Evolutionary conservation across 129 eudicot species (phyloP).

Genomic region (Centella asiatica): DNA sequence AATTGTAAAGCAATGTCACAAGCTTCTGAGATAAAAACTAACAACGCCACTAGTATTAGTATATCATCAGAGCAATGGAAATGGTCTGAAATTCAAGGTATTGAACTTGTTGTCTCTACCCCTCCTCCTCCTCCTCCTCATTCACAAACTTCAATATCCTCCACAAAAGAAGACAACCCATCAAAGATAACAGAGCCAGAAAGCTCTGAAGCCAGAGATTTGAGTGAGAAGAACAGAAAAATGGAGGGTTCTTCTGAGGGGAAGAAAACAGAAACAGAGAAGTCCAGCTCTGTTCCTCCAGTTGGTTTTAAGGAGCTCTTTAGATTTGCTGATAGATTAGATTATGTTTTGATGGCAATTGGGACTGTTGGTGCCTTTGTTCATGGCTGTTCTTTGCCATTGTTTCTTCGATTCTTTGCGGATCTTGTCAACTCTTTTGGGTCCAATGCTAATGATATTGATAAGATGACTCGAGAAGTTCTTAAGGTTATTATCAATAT

Average conservation of each 20-base stretch:
- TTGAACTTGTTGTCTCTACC: conserved; percentile 45
- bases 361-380: conserved; percentile 90
- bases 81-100: conserved; percentile 82
- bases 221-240: conserved; percentile 21
- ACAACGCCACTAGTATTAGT: neutral
- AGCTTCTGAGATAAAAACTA: conserved; percentile 26
- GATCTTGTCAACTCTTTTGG: conserved; percentile 94
- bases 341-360: conserved; percentile 70
- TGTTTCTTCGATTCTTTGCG: conserved; percentile 78
- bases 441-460: conserved; percentile 74
- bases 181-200: conserved; percentile 14
- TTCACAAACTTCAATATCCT: conserved; percentile 7
- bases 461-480: conserved; percentile 87
- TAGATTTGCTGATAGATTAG: conserved; percentile 89
- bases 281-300: conserved; percentile 26
- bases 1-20: conserved; percentile 38
- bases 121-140: conserved; percentile 6
- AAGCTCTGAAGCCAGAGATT: conserved; percentile 10
- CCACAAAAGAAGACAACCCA: conserved; percentile 26
- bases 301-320: conserved; percentile 62
- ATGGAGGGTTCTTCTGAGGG: conserved; percentile 29
- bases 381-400: conserved; percentile 88
- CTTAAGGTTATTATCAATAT: conserved; percentile 42
- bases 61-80: conserved; percentile 46
- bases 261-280: conserved; percentile 24